Conservation (phyloP, 768 basidiomycete species). For the Plicaturopsis crispa region DNA sequence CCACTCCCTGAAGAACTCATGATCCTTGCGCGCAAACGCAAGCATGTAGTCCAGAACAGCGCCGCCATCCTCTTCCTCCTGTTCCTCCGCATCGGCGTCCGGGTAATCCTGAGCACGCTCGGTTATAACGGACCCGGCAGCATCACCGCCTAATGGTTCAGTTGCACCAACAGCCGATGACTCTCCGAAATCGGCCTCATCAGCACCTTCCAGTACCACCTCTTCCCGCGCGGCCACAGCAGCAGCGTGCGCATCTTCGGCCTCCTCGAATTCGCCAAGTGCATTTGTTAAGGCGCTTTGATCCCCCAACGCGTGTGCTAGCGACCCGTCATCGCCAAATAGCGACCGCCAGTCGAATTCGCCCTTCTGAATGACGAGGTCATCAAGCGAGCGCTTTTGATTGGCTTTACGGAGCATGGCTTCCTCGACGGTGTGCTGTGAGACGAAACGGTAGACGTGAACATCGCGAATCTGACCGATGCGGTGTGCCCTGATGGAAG, state of each 20-base stretch:
- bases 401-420: slow-evolving; percentile 97
- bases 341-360: slow-evolving; percentile 92
- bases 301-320: slow-evolving; percentile 3
- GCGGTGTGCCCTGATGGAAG: slow-evolving; percentile 72
- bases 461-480: slow-evolving; percentile 97
- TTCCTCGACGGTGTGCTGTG: slow-evolving; percentile 87
- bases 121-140: slow-evolving; percentile 16
- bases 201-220: slow-evolving; percentile 64
- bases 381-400: slow-evolving; percentile 89
- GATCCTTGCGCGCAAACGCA: slow-evolving; percentile 48
- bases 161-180: slow-evolving; percentile 25
- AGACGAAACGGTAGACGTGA: slow-evolving; percentile 93
- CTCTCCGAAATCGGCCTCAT: slow-evolving; percentile 74
- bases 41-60: slow-evolving; percentile 85
- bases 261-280: slow-evolving; percentile 81
- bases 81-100: slow-evolving; percentile 30
- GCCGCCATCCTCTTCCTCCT: slow-evolving; percentile 55
- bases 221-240: slow-evolving; percentile 69
- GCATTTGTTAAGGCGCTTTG: slow-evolving; percentile 58
- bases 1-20: slow-evolving; percentile 71
- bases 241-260: slow-evolving; percentile 80
- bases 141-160: slow-evolving; percentile 13
- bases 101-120: slow-evolving; percentile 21
- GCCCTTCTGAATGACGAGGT: slow-evolving; percentile 86
- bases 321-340: slow-evolving; percentile 48